A percentile compares a stretch with the other conserved stretches of the same genome.
Conservation (phyloP, 139 green algal genomes). For the Nannochloris sp. region DNA sequence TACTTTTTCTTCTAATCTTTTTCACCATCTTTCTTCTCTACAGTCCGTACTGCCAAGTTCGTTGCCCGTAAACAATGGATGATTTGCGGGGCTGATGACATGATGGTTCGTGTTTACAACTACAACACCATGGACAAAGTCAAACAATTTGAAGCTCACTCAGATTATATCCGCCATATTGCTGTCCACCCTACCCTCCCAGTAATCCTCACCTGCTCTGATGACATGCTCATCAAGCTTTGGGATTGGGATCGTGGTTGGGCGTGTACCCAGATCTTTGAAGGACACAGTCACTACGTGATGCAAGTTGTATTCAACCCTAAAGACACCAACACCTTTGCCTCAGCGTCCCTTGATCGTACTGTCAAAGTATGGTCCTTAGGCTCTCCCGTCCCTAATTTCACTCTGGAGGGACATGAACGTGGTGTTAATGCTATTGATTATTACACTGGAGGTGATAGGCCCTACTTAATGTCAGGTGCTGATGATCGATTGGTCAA, state of each 20-base stretch:
- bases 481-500: constrained; percentile 84
- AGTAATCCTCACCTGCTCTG: constrained; percentile 86
- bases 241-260: constrained; percentile 99
- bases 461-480: constrained; percentile 92
- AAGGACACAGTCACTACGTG: constrained; percentile 98
- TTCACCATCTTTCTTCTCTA: neutral
- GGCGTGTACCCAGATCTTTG: constrained; percentile 91
- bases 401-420: constrained; percentile 97
- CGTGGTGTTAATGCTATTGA: constrained; percentile 98
- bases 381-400: constrained; percentile 88
- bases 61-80: constrained; percentile 96
- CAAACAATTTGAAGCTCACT: constrained; percentile 95
- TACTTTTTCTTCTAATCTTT: neutral
- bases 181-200: constrained; percentile 91
- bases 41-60: constrained; percentile 93
- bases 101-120: constrained; percentile 98
- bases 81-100: constrained; percentile 91
- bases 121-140: constrained; percentile 99
- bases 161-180: constrained; percentile 95
- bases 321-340: constrained; percentile 99
- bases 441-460: constrained; percentile 93
- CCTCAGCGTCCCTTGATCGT: constrained; percentile 89
- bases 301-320: constrained; percentile 99
- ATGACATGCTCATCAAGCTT: constrained; percentile 99
- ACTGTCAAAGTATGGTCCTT: constrained; percentile 98